Base-by-base conservation (phyloP, 225 moss, liverwort and hornwort species). In the Ulota crispa region DNA sequence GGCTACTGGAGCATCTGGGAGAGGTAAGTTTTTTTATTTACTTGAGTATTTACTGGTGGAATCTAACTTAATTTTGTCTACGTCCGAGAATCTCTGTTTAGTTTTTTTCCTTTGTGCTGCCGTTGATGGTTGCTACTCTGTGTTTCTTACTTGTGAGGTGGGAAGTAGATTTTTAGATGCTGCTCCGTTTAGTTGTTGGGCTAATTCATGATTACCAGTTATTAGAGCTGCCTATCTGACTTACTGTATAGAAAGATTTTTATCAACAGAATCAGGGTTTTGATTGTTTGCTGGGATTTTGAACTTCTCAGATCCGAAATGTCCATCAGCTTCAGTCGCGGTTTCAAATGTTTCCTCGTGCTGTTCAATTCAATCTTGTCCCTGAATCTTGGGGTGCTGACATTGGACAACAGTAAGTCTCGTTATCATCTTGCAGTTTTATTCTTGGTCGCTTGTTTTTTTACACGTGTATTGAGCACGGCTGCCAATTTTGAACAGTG, bases 1-100 rank as follows among this genome's bases (percentile, higher is more conserved):
- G 99, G 75, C 88, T 99, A 53, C 68, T 93, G 77, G 92, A 88
- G 20, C 99, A 99, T 92, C 96, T 99, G 57, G 99, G 99, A 85
- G 99, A 99, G 95, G 96, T 97, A 72, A 72, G n/a, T 67, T 26
- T 57, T 59, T 70, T 61, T 41, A 50, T 70, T 65, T 6, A 42
- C 62, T 76, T 70, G 2, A 45, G 60, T 52, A 65, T 4, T 74
- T 28, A 37, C 13, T 62, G 30, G 20, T 43, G 63, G 45, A 28
- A 77, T 16, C 37, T 80, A 37, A 41, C 43, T 43, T 72, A 64
- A 64, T 16, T 47, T 81, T 59, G 21, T 75, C 52, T 78, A 59
- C 41, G 57, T 59, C 64, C 24, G 34, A 42, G 30, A 18, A 13
- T 63, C 60, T 50, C 62, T 78, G 47, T 54, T 68, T 14, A 55